These are phyloP conservation scores for Diaporthe sp. DNA, from an alignment of 2,329 filamentous ascomycete genomes.

Conservation along the genomic window DNA sequence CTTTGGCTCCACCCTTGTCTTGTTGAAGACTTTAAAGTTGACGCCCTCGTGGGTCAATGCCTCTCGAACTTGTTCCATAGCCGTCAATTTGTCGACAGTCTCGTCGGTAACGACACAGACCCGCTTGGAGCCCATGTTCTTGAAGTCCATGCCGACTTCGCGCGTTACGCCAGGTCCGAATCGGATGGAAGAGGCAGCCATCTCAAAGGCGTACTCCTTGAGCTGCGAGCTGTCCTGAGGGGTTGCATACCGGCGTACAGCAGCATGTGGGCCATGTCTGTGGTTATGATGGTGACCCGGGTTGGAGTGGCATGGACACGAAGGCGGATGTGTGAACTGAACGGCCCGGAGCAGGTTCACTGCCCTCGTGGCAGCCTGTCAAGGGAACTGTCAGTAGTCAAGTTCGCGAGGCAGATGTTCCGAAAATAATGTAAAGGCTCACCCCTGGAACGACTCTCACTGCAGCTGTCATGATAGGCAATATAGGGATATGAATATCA, in stretches of 20 bases:
- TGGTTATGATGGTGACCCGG: slow-evolving; percentile 81
- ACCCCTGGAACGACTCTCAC: slow-evolving; percentile 54
- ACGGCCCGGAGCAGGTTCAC: slow-evolving; percentile 86
- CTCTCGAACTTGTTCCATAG: slow-evolving; percentile 91
- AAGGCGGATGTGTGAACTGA: slow-evolving; percentile 88
- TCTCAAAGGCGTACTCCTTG: slow-evolving; percentile 98
- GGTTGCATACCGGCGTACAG: slow-evolving; percentile 74
- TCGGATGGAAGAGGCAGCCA: slow-evolving; percentile 94
- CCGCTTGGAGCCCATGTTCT: slow-evolving; percentile 87
- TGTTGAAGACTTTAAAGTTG: slow-evolving; percentile 84
- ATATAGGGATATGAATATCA: neutral
- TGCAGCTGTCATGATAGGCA: slow-evolving; percentile 49
- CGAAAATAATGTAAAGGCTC: slow-evolving; percentile 41
- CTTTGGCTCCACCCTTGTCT: slow-evolving; percentile 90
- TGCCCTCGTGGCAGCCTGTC: slow-evolving; percentile 73
- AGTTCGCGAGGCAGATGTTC: too few species aligned
- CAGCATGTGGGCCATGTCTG: slow-evolving; percentile 55
- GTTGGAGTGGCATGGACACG: slow-evolving; percentile 94
- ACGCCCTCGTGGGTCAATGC: slow-evolving; percentile 84
- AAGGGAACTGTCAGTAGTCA: neutral
- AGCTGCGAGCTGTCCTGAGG: slow-evolving; percentile 79
- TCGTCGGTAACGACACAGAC: slow-evolving; percentile 94
- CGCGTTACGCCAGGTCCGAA: slow-evolving; percentile 94
- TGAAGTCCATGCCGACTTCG: slow-evolving; percentile 98
- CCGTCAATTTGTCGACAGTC: slow-evolving; percentile 85